Evolutionary conservation across 805 yeast genomes (phyloP), one percentile per base, ranked within the genome.

Genomic region (Ogataea methanolica): DNA sequence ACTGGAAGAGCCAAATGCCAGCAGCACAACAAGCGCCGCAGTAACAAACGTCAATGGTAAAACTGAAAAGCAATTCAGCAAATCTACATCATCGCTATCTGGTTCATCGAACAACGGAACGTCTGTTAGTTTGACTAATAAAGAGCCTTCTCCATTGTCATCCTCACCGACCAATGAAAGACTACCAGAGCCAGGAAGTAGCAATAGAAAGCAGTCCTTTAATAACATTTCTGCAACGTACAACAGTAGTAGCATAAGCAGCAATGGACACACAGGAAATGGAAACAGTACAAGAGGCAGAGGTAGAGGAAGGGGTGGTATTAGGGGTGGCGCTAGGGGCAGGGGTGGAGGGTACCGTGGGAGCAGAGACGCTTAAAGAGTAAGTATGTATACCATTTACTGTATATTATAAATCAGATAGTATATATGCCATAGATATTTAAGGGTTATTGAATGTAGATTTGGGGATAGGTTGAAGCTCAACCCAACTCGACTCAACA

Each of bases 311-410:
- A 39, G 55, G 29, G 33, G 50, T 9, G 41, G 45, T 9, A 11
- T 23, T 2, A 52, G 56, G 42, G 57, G 59, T 5, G 40, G 48
- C 8, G 36, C 42, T 14, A 41, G 56, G 36, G 57, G 61, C 1
- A 45, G 60, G 39, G 55, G 52, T 15, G 46, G 56, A 21, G 21
- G 33, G 12, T 26, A 39, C 17, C 15, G 29, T 34, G 42, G 47
- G 12, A 43, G n/a, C 40, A 33, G 44, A 42, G 44, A 40, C 11
- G 31, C 31, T 26, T 26, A 26, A 26, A 26, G 11, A 3, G 11
- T 26, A 26, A 26, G 12, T 26, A 26, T 26, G 9, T 3, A 26
- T 26, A 26, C 9, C 31, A 26, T 26, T 26, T 26, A 26, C 31
- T 26, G 11, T 26, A 26, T 26, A 26, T 11, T 9, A 26, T 26